Base-by-base conservation (phyloP, 805 yeast genomes). In the Nakazawaea laoshanensis region DNA sequence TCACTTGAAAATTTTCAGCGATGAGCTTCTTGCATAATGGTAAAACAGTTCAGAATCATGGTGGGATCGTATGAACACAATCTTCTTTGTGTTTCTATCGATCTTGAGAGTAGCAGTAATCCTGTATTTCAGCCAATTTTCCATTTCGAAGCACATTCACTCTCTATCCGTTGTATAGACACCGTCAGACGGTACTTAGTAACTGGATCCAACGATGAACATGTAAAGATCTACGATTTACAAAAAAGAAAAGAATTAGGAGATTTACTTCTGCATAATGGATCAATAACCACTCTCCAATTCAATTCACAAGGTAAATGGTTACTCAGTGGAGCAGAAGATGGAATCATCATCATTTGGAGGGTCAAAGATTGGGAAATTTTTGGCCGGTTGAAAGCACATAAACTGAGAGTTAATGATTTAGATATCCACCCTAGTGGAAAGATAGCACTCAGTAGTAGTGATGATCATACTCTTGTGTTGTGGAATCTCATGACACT, bases 401-500 rank as follows among this genome's bases (percentile, higher is more conserved):
- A 89, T 57, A 69, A 68, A 27, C 89, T 75, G n/a, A 66, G 82
- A 33, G 71, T 92, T 27, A 82, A 80, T 44, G 97, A 87, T 53
- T 48, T 92, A 27, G 81, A 87, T 19, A 81, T 92, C 24, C 98
- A 92, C 55, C 94, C 94, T 12, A 66, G 86, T 3, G 95, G 95
- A 10, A 71, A 85, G 57, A 75, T 92, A 37, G 96, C 96, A 5
- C 71, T 92, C 18, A 80, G 94, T 39, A 95, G 87, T 4, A 84
- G 94, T 37, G 77, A 71, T 19, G 98, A 92, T 55, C 72, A 73
- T 41, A 81, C 94, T 5, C 67, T 92, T 23, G 67, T 89, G 49
- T 65, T 92, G 38, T 92, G 98, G 98, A 92, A 92, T 52, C 63
- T 92, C 43, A 89, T 92, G 97, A 89, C 96, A 1, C 92, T 86